Percentiles rank a stretch among this genome's conserved stretches.
Evolutionary conservation across 2,329 filamentous ascomycete species (phyloP).

Genomic region (Fusarium xylarioides): DNA sequence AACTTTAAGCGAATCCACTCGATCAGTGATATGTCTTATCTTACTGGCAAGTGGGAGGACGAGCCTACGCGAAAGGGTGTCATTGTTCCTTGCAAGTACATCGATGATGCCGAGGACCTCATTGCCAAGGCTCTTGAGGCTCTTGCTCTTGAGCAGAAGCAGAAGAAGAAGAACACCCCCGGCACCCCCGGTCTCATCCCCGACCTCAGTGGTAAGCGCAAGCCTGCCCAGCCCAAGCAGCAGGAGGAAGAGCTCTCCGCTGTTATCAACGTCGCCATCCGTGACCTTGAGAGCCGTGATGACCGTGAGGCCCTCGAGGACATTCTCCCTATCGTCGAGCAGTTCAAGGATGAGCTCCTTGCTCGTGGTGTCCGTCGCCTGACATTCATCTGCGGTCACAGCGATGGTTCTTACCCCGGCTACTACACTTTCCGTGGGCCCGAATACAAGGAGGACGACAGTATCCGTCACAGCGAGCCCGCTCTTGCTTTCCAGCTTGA

Average conservation of each 20-base stretch:
- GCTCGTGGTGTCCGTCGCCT: constrained; percentile 85
- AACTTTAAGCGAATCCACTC: constrained; percentile 86
- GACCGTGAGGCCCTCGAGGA: constrained; percentile 83
- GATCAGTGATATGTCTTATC: constrained; percentile 95
- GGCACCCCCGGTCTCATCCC: constrained; percentile 69
- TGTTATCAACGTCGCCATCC: constrained; percentile 91
- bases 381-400: constrained; percentile 95
- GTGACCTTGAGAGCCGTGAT: constrained; percentile 83
- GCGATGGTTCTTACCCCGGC: constrained; percentile 91
- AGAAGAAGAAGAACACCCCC: constrained; percentile 63
- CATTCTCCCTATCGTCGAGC: constrained; percentile 78
- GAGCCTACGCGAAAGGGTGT: constrained; percentile 92
- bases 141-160: constrained; percentile 70
- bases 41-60: constrained; percentile 74
- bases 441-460: constrained; percentile 87
- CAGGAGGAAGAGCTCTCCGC: constrained; percentile 79
- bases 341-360: constrained; percentile 85
- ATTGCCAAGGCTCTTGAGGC: constrained; percentile 85
- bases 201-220: constrained; percentile 78
- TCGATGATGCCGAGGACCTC: constrained; percentile 92
- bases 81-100: constrained; percentile 89
- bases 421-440: constrained; percentile 99
- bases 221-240: constrained; percentile 50
- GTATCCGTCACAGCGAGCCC: constrained; percentile 96
- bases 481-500: constrained; percentile 99